Percentiles rank a stretch among this genome's conserved stretches.
phyloP scores from a whole-genome alignment of 805 yeast species.

The Candida pseudoglaebosa region DNA sequence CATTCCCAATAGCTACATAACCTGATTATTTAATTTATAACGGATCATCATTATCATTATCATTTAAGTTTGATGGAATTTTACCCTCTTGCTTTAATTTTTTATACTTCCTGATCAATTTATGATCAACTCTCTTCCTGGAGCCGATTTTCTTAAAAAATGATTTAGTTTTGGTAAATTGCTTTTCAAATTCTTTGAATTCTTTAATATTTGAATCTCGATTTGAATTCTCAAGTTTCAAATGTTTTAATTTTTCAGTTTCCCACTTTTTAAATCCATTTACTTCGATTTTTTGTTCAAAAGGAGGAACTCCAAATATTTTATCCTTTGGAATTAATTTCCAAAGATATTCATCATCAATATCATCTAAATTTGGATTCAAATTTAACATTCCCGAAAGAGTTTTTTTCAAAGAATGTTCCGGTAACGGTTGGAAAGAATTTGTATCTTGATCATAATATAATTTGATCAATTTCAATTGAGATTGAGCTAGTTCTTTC shows the following conservation, averaged over 20 bases:
- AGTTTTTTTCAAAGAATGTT: slow-evolving; percentile 36
- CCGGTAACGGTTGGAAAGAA: slow-evolving; percentile 24
- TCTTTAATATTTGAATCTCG: slow-evolving; percentile 20
- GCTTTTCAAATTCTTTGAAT: slow-evolving; percentile 16
- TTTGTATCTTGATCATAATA: slow-evolving; percentile 27
- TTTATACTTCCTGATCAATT: slow-evolving; percentile 29
- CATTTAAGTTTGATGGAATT: slow-evolving; percentile 12
- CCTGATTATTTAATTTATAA: neutral
- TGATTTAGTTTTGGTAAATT: slow-evolving; percentile 20
- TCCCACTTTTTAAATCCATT: slow-evolving; percentile 37
- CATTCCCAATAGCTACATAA: neutral
- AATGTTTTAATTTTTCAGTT: slow-evolving; percentile 19
- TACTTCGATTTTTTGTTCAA: slow-evolving; percentile 18
- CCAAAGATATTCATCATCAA: slow-evolving; percentile 41
- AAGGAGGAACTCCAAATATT: slow-evolving; percentile 33
- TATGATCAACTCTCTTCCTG: slow-evolving; percentile 35
- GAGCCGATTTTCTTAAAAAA: slow-evolving; percentile 17
- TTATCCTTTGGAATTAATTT: slow-evolving; percentile 31
- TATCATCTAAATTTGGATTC: slow-evolving; percentile 30
- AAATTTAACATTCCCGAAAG: slow-evolving; percentile 37
- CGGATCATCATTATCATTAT: slow-evolving; percentile 1
- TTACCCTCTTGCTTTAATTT: slow-evolving; percentile 25
- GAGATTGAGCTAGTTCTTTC: slow-evolving; percentile 19
- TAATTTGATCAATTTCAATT: slow-evolving; percentile 20
- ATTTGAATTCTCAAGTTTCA: slow-evolving; percentile 15